Base-by-base conservation (phyloP, 306 rosid species). In the Cicer arietinum region DNA sequence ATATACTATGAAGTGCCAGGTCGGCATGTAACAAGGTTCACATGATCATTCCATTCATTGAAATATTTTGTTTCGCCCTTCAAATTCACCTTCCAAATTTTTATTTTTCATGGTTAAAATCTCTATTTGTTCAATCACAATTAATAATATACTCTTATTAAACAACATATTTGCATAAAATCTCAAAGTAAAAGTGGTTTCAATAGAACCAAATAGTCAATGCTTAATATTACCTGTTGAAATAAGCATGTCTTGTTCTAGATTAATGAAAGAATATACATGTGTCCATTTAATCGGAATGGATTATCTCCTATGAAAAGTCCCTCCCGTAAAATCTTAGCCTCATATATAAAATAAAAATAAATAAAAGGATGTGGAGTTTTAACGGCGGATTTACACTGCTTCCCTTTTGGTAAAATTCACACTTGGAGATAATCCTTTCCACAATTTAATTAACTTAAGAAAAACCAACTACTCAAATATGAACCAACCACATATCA, bases 31-130 rank as follows among this genome's bases (percentile, higher is more conserved):
- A 74, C 39, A 1, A n/a, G 65, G 25, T 10, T 63, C 83, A 60
- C 77, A 68, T 54, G 56, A 74, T 60, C 54, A 51, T 61, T 66
- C 69, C 57, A 72, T 22, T 75, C 63, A 30, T n/a, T 61, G 18
- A 75, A 11, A 45, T 62, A 11, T 50, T 74, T 48, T 16, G 8
- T 1, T 30, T 30, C 37, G 37, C 37, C 45, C 6, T 66, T 73
- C 75, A 16, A 16, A 0, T 47, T 57, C 42, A 64, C 2, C 47
- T 47, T 53, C 47, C 50, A 37, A 78, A 39, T 20, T 60, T 61
- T 30, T 30, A 39, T 13, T 60, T 61, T 30, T 30, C 37, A 30
- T 30, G 37, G 37, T 30, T 30, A 30, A 30, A 30, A 30, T 30
- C 37, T 4, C 0, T 30, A 30, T 30, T 30, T 30, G 6, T 3